phyloP scores from a whole-genome alignment of 805 yeast species.

The Candida sphagnicola region DNA sequence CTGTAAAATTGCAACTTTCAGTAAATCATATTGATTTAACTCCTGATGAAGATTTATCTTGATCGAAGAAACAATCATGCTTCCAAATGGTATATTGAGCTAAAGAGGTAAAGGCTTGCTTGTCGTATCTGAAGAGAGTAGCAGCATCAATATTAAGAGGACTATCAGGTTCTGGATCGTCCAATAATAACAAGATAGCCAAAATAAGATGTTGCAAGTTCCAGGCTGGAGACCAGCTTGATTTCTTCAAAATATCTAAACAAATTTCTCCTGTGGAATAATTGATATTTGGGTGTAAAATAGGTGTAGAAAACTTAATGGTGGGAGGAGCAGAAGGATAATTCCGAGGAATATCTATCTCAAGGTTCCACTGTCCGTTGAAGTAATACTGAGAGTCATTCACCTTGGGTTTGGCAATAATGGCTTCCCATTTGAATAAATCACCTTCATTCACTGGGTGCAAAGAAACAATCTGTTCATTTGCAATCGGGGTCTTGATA shows the following conservation, averaged over 20 bases:
- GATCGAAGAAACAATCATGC: conserved; percentile 20
- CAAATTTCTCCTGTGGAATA: conserved; percentile 62
- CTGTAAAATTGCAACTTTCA: too few species aligned
- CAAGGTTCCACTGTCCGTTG: conserved; percentile 49
- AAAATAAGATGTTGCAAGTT: conserved; percentile 50
- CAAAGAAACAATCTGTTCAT: conserved; percentile 15
- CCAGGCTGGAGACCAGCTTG: conserved; percentile 76
- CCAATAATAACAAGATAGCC: conserved; percentile 55
- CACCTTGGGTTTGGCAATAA: conserved; percentile 44
- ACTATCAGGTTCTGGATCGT: conserved; percentile 66
- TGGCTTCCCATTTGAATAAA: conserved; percentile 49
- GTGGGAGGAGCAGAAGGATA: conserved; percentile 63
- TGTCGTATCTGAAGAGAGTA: conserved; percentile 47
- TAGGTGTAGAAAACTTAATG: conserved; percentile 44
- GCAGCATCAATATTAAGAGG: conserved; percentile 72
- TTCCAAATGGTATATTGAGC: conserved; percentile 41
- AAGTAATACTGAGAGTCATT: conserved; percentile 46
- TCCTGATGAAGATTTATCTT: background rate
- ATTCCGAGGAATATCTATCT: conserved; percentile 38
- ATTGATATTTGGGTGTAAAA: conserved; percentile 40
- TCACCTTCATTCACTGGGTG: conserved; percentile 43
- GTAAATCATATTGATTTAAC: background rate
- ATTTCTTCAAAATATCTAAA: conserved; percentile 54
- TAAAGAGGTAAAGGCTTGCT: conserved; percentile 34
- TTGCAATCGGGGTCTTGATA: conserved; percentile 21